Conservation (phyloP, 2,329 filamentous ascomycete genomes). For the Trichoderma endophyticum region DNA sequence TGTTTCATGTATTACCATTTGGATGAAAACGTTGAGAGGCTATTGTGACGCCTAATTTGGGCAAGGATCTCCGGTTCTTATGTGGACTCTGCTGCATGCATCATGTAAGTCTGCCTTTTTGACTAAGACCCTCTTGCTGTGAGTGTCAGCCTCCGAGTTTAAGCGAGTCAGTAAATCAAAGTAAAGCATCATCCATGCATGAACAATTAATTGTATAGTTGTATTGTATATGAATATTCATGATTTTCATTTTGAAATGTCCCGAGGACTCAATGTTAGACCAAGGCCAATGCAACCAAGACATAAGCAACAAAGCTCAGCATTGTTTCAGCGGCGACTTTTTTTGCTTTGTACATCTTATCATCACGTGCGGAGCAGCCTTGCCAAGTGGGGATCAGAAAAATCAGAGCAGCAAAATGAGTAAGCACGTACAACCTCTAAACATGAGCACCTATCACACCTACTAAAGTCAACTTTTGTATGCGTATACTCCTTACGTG, state of each 20-base stretch:
- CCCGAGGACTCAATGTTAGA: background rate
- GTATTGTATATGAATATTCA: background rate
- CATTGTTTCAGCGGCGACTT: background rate
- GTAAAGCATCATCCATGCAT: background rate
- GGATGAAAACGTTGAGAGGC: background rate
- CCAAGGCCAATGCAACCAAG: background rate
- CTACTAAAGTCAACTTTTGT: background rate
- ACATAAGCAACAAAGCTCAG: background rate
- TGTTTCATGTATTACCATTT: background rate
- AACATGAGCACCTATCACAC: background rate
- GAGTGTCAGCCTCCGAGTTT: background rate
- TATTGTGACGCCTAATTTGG: background rate
- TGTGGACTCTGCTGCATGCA: constrained; percentile 11
- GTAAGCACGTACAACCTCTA: background rate
- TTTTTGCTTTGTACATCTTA: background rate
- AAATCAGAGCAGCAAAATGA: background rate
- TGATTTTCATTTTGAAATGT: background rate
- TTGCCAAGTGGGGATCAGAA: background rate
- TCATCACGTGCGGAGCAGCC: background rate
- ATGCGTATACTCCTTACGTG: background rate
- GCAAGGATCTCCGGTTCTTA: background rate
- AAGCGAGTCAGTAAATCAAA: background rate
- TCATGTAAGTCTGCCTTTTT: constrained; percentile 2
- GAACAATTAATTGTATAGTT: background rate
- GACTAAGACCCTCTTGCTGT: background rate